Evolutionary conservation across 2,329 filamentous ascomycete genomes (phyloP), one percentile per base, ranked within the genome.

Genomic region (Neonectria coccinea): DNA sequence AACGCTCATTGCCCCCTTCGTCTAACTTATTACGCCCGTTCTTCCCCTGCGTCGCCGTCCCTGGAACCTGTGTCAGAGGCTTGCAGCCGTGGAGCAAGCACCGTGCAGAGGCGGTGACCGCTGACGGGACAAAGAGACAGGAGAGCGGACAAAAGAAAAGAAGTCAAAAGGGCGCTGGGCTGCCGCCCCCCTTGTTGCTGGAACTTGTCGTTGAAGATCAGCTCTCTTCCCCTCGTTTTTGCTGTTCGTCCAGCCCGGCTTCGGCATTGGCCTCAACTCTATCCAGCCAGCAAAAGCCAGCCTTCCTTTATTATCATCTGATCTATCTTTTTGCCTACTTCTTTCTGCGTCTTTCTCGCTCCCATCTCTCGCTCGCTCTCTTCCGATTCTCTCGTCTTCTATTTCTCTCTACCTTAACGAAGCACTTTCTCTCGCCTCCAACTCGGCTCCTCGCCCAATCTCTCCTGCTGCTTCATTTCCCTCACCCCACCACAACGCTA

Each of bases 81-180:
- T 58, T 61, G 61, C 61, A 64, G 59, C 33, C 63, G 59, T 55
- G 60, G 54, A 66, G 59, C 62, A 59, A 53, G 36, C 53, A 27
- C 58, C 51, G 61, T 58, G 64, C 61, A 64, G 68, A 71, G 67
- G 70, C 70, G 69, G 69, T 73, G 70, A 69, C 69, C 56, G 29
- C 55, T 65, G 45, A 62, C 44, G 44, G 44, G 44, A 51, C 52
- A 42, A 50, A 42, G 33, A 56, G 12, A 20, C 45, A 33, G 51
- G 41, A 50, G 31, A 22, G 52, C 50, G 36, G 54, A 50, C 60
- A 50, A 54, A 62, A 58, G 59, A 27, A 44, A 56, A 64, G 33
- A 47, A 57, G 48, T 57, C 60, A 62, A 47, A 62, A 62, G 48
- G 44, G 48, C 47, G 41, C 41, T 29, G 61, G 36, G 62, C 61